Evolutionary conservation across 768 basidiomycete species (phyloP), one percentile per base, ranked within the genome.

Genomic region (Lactarius sp.): DNA sequence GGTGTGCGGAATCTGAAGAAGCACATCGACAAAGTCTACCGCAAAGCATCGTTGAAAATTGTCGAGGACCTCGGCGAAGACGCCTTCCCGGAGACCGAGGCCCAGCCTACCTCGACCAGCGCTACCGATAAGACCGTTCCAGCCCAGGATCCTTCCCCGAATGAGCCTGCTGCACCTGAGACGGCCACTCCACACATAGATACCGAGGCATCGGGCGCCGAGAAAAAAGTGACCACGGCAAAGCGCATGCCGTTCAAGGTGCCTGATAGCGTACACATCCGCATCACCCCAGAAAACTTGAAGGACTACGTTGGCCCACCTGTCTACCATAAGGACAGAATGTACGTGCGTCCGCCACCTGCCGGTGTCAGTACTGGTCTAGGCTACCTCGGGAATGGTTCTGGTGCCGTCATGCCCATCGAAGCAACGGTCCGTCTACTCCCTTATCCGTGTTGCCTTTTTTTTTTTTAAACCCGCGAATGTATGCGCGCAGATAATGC

Each of bases 11-110:
- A 94, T 71, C 71, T 99, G 73, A 98, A 98, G 85, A 98, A 99
- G 77, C 91, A 95, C 70, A 96, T 99, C 59, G 96, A 99, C 71
- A 98, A 98, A 94, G 94, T 99, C 61, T 98, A 95, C 75, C 85
- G 97, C 65, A 99, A 99, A 74, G 92, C 95, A 14, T 95, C 96
- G 0, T 78, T 96, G 68, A 92, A 89, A 74, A 83, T 99, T 57
- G 92, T 98, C 1, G 81, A 87, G 68, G 92, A 96, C 59, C 82
- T 97, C 8, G 94, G 93, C 22, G 96, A 98, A 72, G 85, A 88
- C 4, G 83, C 81, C 0, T 83, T 96, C 68, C 90, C 93, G 0
- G 94, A 94, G 69, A 85, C 88, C 4, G 67, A 66, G 66, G 68
- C 14, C 39, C 71, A n/a, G 66, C 70, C 49, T 59, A 64, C 9